These are phyloP conservation scores for Oryza australiensis DNA, from an alignment of 176 grass and related monocot species.

Conservation along the genomic window DNA sequence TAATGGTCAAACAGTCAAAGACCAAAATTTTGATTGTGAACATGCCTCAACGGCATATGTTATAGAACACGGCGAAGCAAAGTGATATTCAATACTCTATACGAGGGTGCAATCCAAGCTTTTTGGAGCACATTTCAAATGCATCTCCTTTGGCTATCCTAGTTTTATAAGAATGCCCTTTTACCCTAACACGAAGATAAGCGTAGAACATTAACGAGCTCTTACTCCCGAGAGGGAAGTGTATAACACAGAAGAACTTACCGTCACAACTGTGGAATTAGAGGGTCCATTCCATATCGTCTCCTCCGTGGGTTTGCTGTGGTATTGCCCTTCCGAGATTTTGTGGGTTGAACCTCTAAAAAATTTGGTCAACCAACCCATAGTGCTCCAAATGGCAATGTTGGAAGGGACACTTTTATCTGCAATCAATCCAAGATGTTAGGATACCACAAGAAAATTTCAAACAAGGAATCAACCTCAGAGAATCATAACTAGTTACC, in stretches of 20 bases:
- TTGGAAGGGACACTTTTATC: background rate
- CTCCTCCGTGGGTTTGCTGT: slow-evolving; percentile 41
- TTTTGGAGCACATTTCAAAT: slow-evolving; percentile 12
- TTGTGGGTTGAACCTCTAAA: slow-evolving; percentile 81
- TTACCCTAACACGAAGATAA: background rate
- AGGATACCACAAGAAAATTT: background rate
- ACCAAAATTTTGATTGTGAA: background rate
- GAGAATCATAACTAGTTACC: background rate
- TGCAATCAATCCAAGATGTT: slow-evolving; percentile 23
- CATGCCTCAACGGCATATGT: background rate
- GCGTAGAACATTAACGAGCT: background rate
- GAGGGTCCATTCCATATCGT: slow-evolving; percentile 51
- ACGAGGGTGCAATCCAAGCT: background rate
- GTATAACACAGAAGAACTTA: slow-evolving; percentile 30
- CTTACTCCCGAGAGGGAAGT: background rate
- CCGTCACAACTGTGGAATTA: slow-evolving; percentile 41
- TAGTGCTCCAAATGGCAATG: slow-evolving; percentile 27
- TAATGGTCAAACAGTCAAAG: background rate
- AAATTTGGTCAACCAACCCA: slow-evolving; percentile 87
- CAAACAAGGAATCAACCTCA: background rate
- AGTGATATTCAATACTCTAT: background rate
- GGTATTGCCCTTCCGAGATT: slow-evolving; percentile 61
- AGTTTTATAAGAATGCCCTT: slow-evolving; percentile 11
- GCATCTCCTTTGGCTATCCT: background rate
- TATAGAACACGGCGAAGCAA: background rate